Evolutionary conservation across 768 basidiomycete species (phyloP), one percentile per base, ranked within the genome.

Genomic region (Boletus patriciae): DNA sequence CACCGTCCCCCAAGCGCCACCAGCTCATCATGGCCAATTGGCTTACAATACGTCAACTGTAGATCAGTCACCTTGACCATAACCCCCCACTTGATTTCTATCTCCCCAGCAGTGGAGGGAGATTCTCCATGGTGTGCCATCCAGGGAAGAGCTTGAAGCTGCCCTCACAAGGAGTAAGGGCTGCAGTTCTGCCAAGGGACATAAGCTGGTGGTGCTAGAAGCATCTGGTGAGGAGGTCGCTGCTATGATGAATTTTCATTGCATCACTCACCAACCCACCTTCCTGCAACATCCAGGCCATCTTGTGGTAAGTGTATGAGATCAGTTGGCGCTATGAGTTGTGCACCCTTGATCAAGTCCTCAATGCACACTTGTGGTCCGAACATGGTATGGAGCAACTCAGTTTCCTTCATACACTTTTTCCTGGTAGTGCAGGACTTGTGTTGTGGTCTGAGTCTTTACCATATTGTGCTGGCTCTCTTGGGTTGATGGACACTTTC

Each of bases 281-380:
- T 18, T 5, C n/a, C 16, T 27, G 3, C 19, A 27, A 60, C 36
- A 54, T 57, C 46, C 10, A n/a, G 11, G 37, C 27, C 3, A 60
- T 70, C 37, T 25, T 66, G 8, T 68, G 59, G 62, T 55, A 66
- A 43, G 23, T 67, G 0, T 52, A 51, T 3, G 59, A 70, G 33
- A 56, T 63, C 13, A 60, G 61, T 18, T 70, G 66, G 42, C 23
- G 48, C 3, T 65, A 58, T 37, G 60, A 68, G 27, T 50, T 70
- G 10, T 46, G 56, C 15, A 56, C 64, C 11, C 62, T 71, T 1
- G 54, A 71, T 25, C 40, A 36, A 3, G 40, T 41, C 37, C 37
- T 55, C 12, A 62, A 59, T 4, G n/a, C 48, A 16, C 6, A 8
- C 6, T 15, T 44, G n/a, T 60, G 62, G 50, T 50, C 16, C 12